Base-by-base conservation (phyloP, 352 stramenopile genomes). In the Pythium vanterpoolii region DNA sequence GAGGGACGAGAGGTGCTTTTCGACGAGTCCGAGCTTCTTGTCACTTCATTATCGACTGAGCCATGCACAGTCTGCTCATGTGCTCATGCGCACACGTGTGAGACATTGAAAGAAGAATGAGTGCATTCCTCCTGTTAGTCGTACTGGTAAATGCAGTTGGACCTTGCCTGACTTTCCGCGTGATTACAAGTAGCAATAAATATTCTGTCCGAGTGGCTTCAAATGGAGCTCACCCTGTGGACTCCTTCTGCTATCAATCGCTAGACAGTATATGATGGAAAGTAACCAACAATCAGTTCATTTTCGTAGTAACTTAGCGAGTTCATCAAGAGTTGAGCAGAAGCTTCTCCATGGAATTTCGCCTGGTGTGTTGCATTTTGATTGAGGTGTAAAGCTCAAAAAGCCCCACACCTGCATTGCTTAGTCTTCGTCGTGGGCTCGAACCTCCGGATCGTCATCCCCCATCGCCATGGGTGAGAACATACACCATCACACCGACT, bases 231-330 rank as follows among this genome's bases (percentile, higher is more conserved):
- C 38, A 50, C 51, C 39, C 73, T 90, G 81, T 73, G 75, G 81
- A 90, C 64, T 43, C 65, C 60, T 67, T 58, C 78, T 81, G 72
- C 81, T 90, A 90, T 88, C 74, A 72, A 72, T 87, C 79, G 81
- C 81, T 90, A 90, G 81, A 90, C 78, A 90, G 81, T 90, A 90
- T 85, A 88, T 89, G 78, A 90, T 63, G 78, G 75, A 89, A 85
- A 69, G 56, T 54, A 27, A 49, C n/a, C 5, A 21, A 42, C 28
- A 54, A 51, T 33, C 2, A 38, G 33, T 44, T 9, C 38, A 44
- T 44, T 13, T 23, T 44, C 21, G 18, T 30, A n/a, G n/a, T n/a
- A n/a, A n/a, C 3, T 48, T 27, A 48, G 42, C 30, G 42, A 31
- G 23, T 27, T 28, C 42, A 28, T n/a, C 18, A 45, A n/a, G 18